Conservation (phyloP, 768 basidiomycete species). For the Amanita pallidorosea region DNA sequence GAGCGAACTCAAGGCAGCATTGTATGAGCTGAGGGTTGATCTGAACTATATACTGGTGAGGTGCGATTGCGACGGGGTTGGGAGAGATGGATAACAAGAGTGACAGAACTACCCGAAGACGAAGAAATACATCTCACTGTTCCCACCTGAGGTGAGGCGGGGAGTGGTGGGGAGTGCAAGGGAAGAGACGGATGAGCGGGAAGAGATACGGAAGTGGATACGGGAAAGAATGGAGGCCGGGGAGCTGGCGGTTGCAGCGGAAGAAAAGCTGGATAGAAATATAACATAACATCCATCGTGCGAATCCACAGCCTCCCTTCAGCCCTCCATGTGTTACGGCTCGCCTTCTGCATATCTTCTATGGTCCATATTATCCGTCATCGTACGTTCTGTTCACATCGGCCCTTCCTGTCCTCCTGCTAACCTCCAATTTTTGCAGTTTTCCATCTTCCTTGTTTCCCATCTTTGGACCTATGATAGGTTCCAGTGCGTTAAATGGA, state of each 20-base stretch:
- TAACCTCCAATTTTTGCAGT: conserved; percentile 29
- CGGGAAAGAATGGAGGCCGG: conserved; percentile 49
- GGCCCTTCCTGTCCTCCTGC: conserved; percentile 1
- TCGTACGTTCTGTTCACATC: conserved; percentile 34
- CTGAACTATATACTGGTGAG: conserved; percentile 80
- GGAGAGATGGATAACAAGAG: not conserved
- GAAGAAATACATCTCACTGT: conserved; percentile 85
- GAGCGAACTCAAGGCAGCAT: conserved; percentile 25
- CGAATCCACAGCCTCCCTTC: conserved; percentile 11
- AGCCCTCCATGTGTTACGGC: conserved; percentile 48
- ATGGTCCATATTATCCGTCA: conserved; percentile 61
- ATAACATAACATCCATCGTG: conserved; percentile 6
- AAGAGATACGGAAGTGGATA: conserved; percentile 51
- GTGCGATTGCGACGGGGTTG: conserved; percentile 5
- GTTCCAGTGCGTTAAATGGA: conserved; percentile 68
- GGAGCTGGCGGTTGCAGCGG: conserved; percentile 50
- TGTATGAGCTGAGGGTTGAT: conserved; percentile 69
- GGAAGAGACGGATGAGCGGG: conserved; percentile 37
- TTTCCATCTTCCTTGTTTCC: conserved; percentile 52
- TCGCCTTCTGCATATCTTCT: conserved; percentile 67
- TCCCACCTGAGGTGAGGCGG: conserved; percentile 56
- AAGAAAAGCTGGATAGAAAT: conserved; percentile 22
- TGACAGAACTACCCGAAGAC: conserved; percentile 72
- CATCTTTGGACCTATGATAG: conserved; percentile 79
- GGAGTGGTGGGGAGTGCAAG: conserved; percentile 16